phyloP scores from a whole-genome alignment of 345 rosid genomes.

The Melaleuca quinquenervia region DNA sequence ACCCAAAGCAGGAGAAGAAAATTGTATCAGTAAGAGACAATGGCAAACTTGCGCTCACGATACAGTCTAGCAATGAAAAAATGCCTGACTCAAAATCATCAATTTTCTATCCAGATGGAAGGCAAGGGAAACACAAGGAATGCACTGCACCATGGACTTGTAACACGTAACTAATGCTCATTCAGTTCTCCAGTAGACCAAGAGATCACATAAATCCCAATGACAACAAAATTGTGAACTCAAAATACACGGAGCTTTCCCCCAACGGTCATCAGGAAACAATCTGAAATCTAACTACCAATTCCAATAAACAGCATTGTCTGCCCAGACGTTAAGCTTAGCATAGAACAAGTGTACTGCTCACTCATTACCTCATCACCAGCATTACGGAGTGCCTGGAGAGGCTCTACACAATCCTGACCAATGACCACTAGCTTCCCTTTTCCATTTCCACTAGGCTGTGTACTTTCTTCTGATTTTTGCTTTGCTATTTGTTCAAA shows the following conservation, averaged over 20 bases:
- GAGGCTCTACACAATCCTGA: slow-evolving; percentile 90
- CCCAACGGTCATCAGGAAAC: background rate
- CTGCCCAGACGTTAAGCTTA: background rate
- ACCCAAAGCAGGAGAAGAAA: background rate
- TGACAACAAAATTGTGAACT: background rate
- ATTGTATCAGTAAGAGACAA: background rate
- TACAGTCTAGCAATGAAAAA: background rate
- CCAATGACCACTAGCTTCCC: slow-evolving; percentile 69
- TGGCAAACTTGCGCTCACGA: background rate
- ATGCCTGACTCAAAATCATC: background rate
- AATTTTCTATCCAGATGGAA: background rate
- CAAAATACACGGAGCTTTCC: background rate
- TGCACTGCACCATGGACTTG: background rate
- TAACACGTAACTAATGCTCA: background rate
- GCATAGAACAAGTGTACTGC: background rate
- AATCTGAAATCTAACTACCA: background rate
- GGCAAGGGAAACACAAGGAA: background rate
- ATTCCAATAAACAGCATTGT: background rate
- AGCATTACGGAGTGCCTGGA: slow-evolving; percentile 70
- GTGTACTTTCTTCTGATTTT: slow-evolving; percentile 13
- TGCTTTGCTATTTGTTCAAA: slow-evolving; percentile 54
- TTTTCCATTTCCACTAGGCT: slow-evolving; percentile 27
- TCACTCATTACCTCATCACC: slow-evolving; percentile 51
- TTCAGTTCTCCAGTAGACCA: background rate
- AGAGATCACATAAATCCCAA: background rate